A percentile compares a stretch with the other conserved stretches of the same genome.
Evolutionary conservation across 257 asterid genomes (phyloP).

Genomic region (Scutellaria minor): DNA sequence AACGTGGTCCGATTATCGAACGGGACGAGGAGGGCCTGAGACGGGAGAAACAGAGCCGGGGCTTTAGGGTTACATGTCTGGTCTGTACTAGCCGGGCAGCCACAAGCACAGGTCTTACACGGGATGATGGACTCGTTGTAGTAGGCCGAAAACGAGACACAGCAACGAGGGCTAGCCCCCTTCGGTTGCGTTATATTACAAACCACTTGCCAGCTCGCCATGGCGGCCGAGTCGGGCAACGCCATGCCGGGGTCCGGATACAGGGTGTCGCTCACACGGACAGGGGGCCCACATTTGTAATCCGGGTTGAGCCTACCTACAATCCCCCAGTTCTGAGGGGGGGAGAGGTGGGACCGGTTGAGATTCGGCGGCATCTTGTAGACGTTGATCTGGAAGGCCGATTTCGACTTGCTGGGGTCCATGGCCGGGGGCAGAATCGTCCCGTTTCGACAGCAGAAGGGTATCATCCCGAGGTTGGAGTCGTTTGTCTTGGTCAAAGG

Average conservation of each 20-base stretch:
- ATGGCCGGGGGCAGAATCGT: conserved; percentile 86
- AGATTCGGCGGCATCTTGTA: conserved; percentile 90
- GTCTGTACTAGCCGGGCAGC: conserved; percentile 52
- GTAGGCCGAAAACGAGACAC: conserved; percentile 91
- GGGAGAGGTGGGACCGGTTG: conserved; percentile 74
- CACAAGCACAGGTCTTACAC: conserved; percentile 88
- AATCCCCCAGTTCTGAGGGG: conserved; percentile 86
- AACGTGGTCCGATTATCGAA: conserved; percentile 65
- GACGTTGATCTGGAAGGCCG: conserved; percentile 83
- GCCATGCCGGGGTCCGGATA: conserved; percentile 74
- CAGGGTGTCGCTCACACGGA: conserved; percentile 73
- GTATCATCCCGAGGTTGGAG: conserved; percentile 71
- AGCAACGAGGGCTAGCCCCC: conserved; percentile 75
- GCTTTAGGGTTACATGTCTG: conserved; percentile 59
- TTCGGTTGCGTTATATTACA: conserved; percentile 81
- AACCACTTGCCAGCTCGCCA: conserved; percentile 94
- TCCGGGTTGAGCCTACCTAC: conserved; percentile 77
- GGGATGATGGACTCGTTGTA: conserved; percentile 91
- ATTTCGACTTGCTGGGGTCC: conserved; percentile 86
- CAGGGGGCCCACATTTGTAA: conserved; percentile 82
- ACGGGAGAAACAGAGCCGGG: conserved; percentile 78
- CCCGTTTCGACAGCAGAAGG: conserved; percentile 90
- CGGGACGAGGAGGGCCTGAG: conserved; percentile 81
- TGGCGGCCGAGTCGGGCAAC: conserved; percentile 52
- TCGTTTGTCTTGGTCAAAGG: conserved; percentile 77